A percentile compares a stretch with the other conserved stretches of the same genome.
These are phyloP conservation scores for Marsdenia floribunda DNA, from an alignment of 257 asterid genomes.

Conservation along the genomic window DNA sequence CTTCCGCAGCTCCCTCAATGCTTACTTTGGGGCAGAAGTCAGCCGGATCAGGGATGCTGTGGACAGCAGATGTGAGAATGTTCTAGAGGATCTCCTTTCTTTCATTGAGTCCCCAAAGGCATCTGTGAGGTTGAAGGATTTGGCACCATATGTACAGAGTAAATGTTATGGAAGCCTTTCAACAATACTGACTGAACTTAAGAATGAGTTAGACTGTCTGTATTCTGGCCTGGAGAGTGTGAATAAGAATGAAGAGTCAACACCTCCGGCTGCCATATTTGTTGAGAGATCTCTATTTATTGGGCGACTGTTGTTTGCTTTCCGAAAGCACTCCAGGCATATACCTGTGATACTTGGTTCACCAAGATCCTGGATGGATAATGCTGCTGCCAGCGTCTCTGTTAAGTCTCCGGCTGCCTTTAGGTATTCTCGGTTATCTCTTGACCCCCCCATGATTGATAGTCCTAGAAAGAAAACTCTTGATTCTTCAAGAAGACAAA, in stretches of 20 bases:
- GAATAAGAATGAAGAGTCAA: constrained; percentile 37
- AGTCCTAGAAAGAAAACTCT: constrained; percentile 56
- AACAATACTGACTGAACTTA: constrained; percentile 53
- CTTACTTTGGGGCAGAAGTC: constrained; percentile 87
- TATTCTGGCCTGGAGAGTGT: constrained; percentile 43
- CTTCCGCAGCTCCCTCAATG: constrained; percentile 59
- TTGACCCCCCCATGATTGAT: constrained; percentile 42
- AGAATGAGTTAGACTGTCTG: constrained; percentile 65
- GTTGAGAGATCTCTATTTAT: constrained; percentile 85
- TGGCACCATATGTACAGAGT: constrained; percentile 76
- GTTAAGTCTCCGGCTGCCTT: constrained; percentile 33
- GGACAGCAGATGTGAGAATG: constrained; percentile 71
- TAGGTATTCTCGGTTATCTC: constrained; percentile 37
- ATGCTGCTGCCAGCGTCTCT: constrained; percentile 33
- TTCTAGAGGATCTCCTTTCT: constrained; percentile 74
- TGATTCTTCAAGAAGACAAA: constrained; percentile 66
- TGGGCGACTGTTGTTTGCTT: constrained; percentile 89
- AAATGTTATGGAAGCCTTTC: constrained; percentile 75
- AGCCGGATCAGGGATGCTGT: constrained; percentile 85
- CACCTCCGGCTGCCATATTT: constrained; percentile 52
- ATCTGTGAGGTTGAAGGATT: constrained; percentile 64
- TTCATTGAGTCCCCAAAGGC: constrained; percentile 94
- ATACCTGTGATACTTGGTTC: constrained; percentile 89
- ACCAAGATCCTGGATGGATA: constrained; percentile 85
- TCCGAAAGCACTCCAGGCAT: constrained; percentile 91